Evolutionary conservation across 306 rosid genomes (phyloP), one percentile per base, ranked within the genome.

Genomic region (Quillaja saponaria): DNA sequence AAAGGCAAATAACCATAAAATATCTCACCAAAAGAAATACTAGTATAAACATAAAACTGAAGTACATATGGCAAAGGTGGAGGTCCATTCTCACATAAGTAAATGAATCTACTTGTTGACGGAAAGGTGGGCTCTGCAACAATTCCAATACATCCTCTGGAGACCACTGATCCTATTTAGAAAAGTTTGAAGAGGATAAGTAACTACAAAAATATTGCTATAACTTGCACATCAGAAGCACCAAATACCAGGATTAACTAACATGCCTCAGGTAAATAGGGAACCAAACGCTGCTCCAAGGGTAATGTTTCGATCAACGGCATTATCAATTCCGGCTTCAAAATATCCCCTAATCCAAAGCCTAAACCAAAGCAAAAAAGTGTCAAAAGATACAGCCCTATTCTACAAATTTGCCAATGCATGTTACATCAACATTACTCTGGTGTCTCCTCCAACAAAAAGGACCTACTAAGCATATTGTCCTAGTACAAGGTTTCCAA

Each of bases 61-160:
- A 25, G 31, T 25, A 2, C 31, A 25, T 1, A 65, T 15, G 33
- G 51, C 11, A 62, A 42, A 58, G 53, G 57, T 14, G 37, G 45
- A 44, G 40, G 50, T 46, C 47, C 47, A 53, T 47, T 61, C 83
- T 68, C 82, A 91, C 98, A 64, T 91, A 86, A 67, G 96, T 84
- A 78, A 91, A 91, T 37, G 98, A 91, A 71, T 88, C 90, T 66
- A 86, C 85, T 86, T 91, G 96, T 77, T 88, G 95, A 48, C 98
- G 95, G 75, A 91, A 91, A 42, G 96, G 95, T 8, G 92, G 90
- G 71, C 98, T 91, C 78, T 88, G 98, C 50, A 91, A 74, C 85
- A 91, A 78, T 72, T 91, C 98, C 71, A 82, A 74, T 77, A 91
- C 64, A 64, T 86, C 96, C 77, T 91, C 90, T 0, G 90, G 84